Base-by-base conservation (phyloP, 1,139 yeast genomes). In the Geotrichum histeridarum region DNA sequence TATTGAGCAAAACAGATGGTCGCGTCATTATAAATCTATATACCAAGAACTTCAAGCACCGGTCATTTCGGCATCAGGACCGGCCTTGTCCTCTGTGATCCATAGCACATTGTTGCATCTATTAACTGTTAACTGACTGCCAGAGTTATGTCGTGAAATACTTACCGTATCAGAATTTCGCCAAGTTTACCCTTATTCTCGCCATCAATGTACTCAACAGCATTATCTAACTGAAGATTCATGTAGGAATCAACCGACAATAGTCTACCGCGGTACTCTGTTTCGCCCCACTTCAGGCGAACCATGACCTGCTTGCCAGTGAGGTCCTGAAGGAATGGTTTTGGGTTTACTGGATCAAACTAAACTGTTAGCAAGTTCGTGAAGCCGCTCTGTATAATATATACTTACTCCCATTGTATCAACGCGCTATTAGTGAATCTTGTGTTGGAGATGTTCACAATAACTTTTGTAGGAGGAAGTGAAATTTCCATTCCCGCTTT, bases 161-260 rank as follows among this genome's bases (percentile, higher is more conserved):
- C 69, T 42, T 56, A 90, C 72, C 96, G 75, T 58, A 93, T 86
- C 67, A 93, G 86, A 32, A 94, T 75, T 65, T 91, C 96, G 4
- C 95, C 95, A 11, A 88, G 75, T 33, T 71, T 65, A 45, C 88
- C 90, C 55, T 82, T 77, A 47, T 80, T 63, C 57, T 73, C 73
- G 14, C 77, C 83, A 48, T 73, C 74, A 8, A 81, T 74, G 50
- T 76, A 73, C 68, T 90, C 96, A 53, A 75, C 79, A 1, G 95
- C 84, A 37, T 83, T 79, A 42, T 80, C 83, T 42, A 93, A 73
- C 66, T 89, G 91, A 41, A 93, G 63, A 65, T 93, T 94, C 93
- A 94, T 93, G 72, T 93, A 94, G 63, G 89, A 88, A 68, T 93
- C 99, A 32, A 89, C 86, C 1, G 96, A 83, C 14, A 83, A 72